Evolutionary conservation across 805 yeast genomes (phyloP).

Genomic region (Metschnikowia reukaufii): DNA sequence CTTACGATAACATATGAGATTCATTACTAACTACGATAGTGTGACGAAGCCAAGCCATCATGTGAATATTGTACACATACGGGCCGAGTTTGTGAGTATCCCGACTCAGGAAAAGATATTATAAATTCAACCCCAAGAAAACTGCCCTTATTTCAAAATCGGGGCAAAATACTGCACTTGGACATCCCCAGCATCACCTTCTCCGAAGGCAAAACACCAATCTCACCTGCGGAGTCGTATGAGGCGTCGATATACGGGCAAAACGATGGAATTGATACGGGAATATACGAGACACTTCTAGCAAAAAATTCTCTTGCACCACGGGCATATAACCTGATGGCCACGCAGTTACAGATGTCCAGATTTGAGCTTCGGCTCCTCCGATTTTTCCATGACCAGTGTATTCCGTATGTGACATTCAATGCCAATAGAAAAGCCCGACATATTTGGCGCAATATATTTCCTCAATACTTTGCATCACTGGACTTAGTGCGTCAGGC

Average conservation of each 20-base stretch:
- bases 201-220: neutral
- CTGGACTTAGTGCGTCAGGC: slow-evolving; percentile 29
- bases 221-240: slow-evolving; percentile 1
- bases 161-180: neutral
- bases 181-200: neutral
- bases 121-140: neutral
- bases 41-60: slow-evolving; percentile 31
- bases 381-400: slow-evolving; percentile 29
- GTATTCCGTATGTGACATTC: slow-evolving; percentile 29
- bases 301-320: slow-evolving; percentile 3
- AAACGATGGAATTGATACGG: neutral
- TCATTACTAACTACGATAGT: slow-evolving; percentile 24
- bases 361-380: slow-evolving; percentile 27
- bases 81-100: slow-evolving; percentile 26
- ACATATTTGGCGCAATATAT: slow-evolving; percentile 26
- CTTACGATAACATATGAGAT: too few species aligned
- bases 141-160: neutral
- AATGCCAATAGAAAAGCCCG: slow-evolving; percentile 23
- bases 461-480: slow-evolving; percentile 26
- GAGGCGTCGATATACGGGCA: slow-evolving; percentile 5
- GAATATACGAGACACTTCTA: neutral
- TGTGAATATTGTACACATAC: slow-evolving; percentile 37
- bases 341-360: slow-evolving; percentile 23
- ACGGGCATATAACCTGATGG: slow-evolving; percentile 17
- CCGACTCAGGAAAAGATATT: neutral